Percentiles rank a stretch among this genome's conserved stretches.
phyloP scores from a whole-genome alignment of 192 early-diverging fungal species.

The Coemansia sp. region DNA sequence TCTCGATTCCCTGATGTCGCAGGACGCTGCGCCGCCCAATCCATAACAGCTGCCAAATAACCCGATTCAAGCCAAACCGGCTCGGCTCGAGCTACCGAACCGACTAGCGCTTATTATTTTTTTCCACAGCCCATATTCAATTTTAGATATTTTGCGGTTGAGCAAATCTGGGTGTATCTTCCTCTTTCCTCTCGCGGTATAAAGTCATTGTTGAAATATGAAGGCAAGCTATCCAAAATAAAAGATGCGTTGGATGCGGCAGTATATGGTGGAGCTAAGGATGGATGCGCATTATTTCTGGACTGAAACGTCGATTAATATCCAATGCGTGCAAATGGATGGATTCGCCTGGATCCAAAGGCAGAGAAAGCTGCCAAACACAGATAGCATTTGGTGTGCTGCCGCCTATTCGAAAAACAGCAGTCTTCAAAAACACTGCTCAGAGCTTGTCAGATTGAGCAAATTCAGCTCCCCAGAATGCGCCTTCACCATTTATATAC shows the following conservation, averaged over 20 bases:
- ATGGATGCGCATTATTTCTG: constrained; percentile 13
- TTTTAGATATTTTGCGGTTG: neutral
- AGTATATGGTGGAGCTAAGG: constrained; percentile 2
- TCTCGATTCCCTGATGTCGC: constrained; percentile 31
- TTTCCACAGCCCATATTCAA: neutral
- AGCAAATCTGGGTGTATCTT: constrained; percentile 21
- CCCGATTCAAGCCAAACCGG: neutral
- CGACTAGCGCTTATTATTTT: neutral
- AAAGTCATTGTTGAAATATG: constrained; percentile 37
- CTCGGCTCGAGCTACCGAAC: constrained; percentile 4
- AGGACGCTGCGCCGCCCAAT: constrained; percentile 2
- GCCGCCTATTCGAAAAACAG: too few species aligned
- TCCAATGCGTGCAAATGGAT: constrained; percentile 10
- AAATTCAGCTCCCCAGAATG: neutral
- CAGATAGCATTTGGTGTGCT: too few species aligned
- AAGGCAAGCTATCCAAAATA: constrained; percentile 23
- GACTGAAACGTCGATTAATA: too few species aligned
- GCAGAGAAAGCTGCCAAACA: neutral
- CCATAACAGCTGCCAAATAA: too few species aligned
- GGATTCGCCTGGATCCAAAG: constrained; percentile 16
- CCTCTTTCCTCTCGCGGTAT: constrained; percentile 36
- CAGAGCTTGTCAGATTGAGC: neutral
- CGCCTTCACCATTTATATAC: neutral
- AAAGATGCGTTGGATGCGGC: constrained; percentile 20
- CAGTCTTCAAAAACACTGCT: neutral